phyloP scores from a whole-genome alignment of 2,329 filamentous ascomycete species.

The Ophiocordyceps unilateralis region DNA sequence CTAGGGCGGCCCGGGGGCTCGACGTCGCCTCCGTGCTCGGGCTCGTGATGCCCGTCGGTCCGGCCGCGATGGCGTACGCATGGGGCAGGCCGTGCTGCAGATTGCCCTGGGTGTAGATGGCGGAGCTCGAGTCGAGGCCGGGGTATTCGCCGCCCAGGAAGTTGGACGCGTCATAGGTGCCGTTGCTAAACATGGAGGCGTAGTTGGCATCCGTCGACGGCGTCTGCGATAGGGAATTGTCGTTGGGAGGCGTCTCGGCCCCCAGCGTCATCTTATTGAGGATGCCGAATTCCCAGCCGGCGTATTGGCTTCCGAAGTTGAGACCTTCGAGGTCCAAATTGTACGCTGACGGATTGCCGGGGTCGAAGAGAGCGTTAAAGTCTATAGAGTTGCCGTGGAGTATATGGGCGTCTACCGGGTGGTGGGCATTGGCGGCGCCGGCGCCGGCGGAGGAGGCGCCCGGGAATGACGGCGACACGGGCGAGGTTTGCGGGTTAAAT shows the following conservation, averaged over 20 bases:
- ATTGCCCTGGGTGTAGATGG: constrained; percentile 37
- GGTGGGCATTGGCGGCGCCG: constrained; percentile 20
- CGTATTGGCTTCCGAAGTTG: constrained; percentile 83
- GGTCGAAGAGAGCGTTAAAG: constrained; percentile 60
- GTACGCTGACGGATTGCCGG: constrained; percentile 80
- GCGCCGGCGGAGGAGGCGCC: constrained; percentile 21
- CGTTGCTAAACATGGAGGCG: constrained; percentile 32
- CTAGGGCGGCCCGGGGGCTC: constrained; percentile 42
- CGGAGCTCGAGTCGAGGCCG: constrained; percentile 30
- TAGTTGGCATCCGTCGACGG: constrained; percentile 20
- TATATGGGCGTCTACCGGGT: constrained; percentile 26
- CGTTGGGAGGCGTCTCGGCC: constrained; percentile 59
- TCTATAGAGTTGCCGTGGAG: constrained; percentile 31
- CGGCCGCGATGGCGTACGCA: constrained; percentile 46
- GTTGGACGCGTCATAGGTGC: constrained; percentile 29
- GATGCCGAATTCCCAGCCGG: constrained; percentile 89
- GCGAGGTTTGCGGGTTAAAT: constrained; percentile 53
- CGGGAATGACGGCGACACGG: constrained; percentile 58
- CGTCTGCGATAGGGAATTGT: constrained; percentile 31
- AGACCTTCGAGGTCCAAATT: constrained; percentile 91
- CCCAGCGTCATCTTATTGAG: constrained; percentile 75
- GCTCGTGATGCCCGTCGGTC: constrained; percentile 43
- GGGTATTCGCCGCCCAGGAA: constrained; percentile 34
- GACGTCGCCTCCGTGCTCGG: constrained; percentile 46
- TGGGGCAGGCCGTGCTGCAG: constrained; percentile 46